phyloP scores from a whole-genome alignment of 129 eudicot genomes.

The Lonicera japonica region DNA sequence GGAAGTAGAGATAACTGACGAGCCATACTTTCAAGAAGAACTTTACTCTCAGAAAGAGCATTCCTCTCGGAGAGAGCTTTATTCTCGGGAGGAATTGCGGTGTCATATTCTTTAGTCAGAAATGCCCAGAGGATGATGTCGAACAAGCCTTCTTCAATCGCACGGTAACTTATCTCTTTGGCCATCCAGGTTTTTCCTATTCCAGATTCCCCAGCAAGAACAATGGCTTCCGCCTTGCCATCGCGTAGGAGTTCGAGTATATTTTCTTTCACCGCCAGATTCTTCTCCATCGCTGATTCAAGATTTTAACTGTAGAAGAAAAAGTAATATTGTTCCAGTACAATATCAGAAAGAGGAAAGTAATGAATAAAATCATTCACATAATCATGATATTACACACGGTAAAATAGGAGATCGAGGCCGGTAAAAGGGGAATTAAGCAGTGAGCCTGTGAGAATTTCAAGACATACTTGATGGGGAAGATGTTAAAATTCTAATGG shows the following conservation, averaged over 20 bases:
- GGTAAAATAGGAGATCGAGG: no score
- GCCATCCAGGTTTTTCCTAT: constrained; percentile 48
- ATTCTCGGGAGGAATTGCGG: constrained; percentile 7
- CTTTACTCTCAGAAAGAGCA: constrained; percentile 14
- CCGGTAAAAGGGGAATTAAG: no score
- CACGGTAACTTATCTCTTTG: constrained; percentile 18
- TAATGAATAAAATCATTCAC: no score
- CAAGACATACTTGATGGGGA: no score
- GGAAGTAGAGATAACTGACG: constrained; percentile 30
- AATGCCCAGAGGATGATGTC: constrained; percentile 29
- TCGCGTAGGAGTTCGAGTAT: background rate
- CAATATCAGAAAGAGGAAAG: no score
- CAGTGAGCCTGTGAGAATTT: no score
- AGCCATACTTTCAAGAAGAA: constrained; percentile 24
- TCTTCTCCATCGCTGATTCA: background rate
- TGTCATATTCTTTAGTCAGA: constrained; percentile 12
- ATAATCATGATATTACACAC: no score
- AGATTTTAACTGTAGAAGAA: background rate
- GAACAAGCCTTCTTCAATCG: background rate
- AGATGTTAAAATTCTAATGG: no score
- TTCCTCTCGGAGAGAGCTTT: constrained; percentile 12
- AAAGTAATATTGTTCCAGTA: no score
- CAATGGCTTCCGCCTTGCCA: constrained; percentile 3
- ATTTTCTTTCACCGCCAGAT: background rate
- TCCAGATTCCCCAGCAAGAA: constrained; percentile 28